These are phyloP conservation scores for Xylaria acuta DNA, from an alignment of 495 filamentous ascomycete species.

Conservation along the genomic window DNA sequence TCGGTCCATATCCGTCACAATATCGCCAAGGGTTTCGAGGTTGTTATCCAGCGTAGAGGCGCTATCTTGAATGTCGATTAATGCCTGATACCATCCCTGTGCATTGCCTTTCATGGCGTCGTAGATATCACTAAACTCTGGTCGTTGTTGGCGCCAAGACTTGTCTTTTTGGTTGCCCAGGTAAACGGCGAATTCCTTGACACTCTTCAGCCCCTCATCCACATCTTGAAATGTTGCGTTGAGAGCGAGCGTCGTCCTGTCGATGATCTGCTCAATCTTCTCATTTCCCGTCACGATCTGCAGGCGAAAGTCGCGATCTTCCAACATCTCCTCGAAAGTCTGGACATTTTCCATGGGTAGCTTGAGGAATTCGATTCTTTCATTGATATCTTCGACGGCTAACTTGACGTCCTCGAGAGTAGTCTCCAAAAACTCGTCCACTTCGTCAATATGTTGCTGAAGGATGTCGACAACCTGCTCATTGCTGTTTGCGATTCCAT, in stretches of 20 bases:
- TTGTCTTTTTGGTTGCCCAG: constrained; percentile 66
- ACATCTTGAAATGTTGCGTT: constrained; percentile 80
- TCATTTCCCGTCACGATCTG: constrained; percentile 87
- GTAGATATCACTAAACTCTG: constrained; percentile 68
- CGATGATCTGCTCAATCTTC: constrained; percentile 87
- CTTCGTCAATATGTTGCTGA: constrained; percentile 89
- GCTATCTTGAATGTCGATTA: constrained; percentile 71
- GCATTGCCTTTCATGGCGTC: constrained; percentile 84
- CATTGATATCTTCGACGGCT: constrained; percentile 76
- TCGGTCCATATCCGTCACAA: constrained; percentile 78
- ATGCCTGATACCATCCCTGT: constrained; percentile 81
- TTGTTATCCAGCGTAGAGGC: constrained; percentile 64
- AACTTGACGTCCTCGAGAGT: constrained; percentile 85
- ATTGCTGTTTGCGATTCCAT: constrained; percentile 86
- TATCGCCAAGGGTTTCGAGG: constrained; percentile 67
- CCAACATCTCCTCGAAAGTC: constrained; percentile 90
- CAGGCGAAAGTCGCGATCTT: constrained; percentile 78
- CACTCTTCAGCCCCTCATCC: constrained; percentile 75
- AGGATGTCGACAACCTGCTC: constrained; percentile 86
- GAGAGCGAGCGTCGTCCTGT: constrained; percentile 74
- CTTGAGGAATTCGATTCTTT: constrained; percentile 76
- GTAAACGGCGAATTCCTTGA: constrained; percentile 77
- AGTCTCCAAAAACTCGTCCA: constrained; percentile 86
- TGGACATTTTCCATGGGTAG: constrained; percentile 81
- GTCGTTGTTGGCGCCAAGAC: constrained; percentile 58